Base-by-base conservation (phyloP, 345 rosid species). In the Gossypium rotundifolium region DNA sequence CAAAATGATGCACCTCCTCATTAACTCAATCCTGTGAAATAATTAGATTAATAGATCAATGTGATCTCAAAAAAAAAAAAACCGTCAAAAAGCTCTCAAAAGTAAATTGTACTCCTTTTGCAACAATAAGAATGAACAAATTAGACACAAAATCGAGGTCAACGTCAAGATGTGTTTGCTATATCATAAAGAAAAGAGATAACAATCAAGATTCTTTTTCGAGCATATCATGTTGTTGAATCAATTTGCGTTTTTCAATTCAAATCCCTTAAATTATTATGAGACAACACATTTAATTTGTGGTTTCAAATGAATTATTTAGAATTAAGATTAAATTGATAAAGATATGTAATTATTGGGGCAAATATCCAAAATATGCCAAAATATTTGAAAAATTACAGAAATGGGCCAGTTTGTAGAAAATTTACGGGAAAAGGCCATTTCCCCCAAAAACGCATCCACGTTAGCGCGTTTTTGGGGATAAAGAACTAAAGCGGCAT, bases 211-310 rank as follows among this genome's bases (percentile, higher is more conserved):
- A 46, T 54, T 59, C 2, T 7, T 59, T 46, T n/a, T 74, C 72
- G 72, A 55, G 63, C 73, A 18, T 70, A 76, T 87, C 85, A 87
- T 0, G 66, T 77, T 23, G 81, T 80, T 44, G 98, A 93, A 74
- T 96, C 97, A 54, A 78, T 89, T 7, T 93, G 93, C 78, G 94
- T 83, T 84, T 90, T 33, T 91, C 53, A 96, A 81, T 84, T 90
- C 98, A 81, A 88, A 86, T 66, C 98, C 97, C 78, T 96, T 20
- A 88, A 86, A 84, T 93, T 94, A 76, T 97, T 90, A 75, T 91
- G 92, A 58, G 94, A 85, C 68, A 96, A 84, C 93, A 96, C 91
- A 79, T 70, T 91, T 79, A 89, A 93, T 83, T 23, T 96, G 96
- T 11, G 92, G 87, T 82, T 88, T 91, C 79, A 93, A 93, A 81